Evolutionary conservation across 225 moss, liverwort and hornwort genomes (phyloP).

Genomic region (Neckera pumila): DNA sequence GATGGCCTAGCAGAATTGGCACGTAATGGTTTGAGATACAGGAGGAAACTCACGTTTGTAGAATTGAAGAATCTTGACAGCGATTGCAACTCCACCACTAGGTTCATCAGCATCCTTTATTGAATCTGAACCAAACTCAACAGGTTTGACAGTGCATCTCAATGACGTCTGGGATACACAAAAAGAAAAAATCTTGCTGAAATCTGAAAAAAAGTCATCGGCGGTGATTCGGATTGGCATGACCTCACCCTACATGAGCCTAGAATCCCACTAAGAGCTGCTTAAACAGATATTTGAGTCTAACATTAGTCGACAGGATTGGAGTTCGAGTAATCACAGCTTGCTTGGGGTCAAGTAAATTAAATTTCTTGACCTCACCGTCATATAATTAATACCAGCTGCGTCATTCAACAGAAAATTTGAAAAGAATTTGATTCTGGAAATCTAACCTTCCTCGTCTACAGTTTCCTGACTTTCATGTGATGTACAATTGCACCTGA

Average conservation of each 20-base stretch:
- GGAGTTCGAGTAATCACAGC: not conserved
- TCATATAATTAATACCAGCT: not conserved
- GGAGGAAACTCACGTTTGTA: slow-evolving; percentile 52
- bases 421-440: not conserved
- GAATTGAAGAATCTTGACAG: slow-evolving; percentile 48
- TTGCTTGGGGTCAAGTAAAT: not conserved
- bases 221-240: not conserved
- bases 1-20: not conserved
- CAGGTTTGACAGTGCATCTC: not conserved
- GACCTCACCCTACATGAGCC: not conserved
- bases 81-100: slow-evolving; percentile 51
- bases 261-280: not conserved
- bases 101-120: not conserved
- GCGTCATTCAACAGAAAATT: not conserved
- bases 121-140: slow-evolving; percentile 7
- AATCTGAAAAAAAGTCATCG: not conserved
- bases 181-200: not conserved
- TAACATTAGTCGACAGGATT: not conserved
- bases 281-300: not conserved
- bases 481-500: slow-evolving; percentile 26
- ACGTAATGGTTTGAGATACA: not conserved
- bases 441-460: slow-evolving; percentile 13
- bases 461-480: slow-evolving; percentile 17
- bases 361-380: not conserved
- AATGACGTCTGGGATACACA: not conserved